Percentiles rank a stretch among this genome's conserved stretches.
These are phyloP conservation scores for Coelastrella sp. DNA, from an alignment of 139 green algal species.

Conservation along the genomic window DNA sequence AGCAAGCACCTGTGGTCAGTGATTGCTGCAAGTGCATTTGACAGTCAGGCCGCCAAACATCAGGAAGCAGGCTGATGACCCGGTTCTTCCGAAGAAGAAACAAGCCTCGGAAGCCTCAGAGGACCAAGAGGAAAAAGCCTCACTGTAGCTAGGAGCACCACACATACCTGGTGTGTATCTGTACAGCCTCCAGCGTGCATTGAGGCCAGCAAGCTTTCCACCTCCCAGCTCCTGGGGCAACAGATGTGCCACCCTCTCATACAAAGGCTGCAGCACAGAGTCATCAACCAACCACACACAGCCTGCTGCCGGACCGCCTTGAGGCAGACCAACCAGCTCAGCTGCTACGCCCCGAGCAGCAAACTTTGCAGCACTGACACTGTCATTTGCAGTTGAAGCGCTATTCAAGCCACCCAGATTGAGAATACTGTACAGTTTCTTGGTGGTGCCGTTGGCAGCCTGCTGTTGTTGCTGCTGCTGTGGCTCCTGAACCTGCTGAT, in stretches of 20 bases:
- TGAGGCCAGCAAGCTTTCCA: slow-evolving; percentile 61
- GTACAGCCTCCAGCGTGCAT: slow-evolving; percentile 65
- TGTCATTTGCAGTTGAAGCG: not conserved
- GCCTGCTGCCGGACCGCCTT: slow-evolving; percentile 52
- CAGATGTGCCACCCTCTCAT: slow-evolving; percentile 44
- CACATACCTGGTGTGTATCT: slow-evolving; percentile 52
- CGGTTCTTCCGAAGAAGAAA: no score
- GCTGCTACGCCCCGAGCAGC: slow-evolving; percentile 31
- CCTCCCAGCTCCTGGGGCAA: slow-evolving; percentile 59
- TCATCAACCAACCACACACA: slow-evolving; percentile 70
- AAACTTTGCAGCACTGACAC: not conserved
- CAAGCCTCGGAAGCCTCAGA: no score
- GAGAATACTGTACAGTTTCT: not conserved
- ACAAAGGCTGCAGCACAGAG: slow-evolving; percentile 52
- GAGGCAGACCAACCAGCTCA: slow-evolving; percentile 3
- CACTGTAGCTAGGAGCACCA: not conserved
- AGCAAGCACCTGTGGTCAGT: no score
- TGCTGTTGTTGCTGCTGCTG: slow-evolving; percentile 27
- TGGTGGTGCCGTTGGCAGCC: not conserved
- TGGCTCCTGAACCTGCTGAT: slow-evolving; percentile 23
- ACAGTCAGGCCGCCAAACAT: no score
- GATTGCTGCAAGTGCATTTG: no score
- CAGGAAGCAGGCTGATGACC: no score
- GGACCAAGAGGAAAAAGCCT: no score
- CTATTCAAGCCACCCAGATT: not conserved